phyloP scores from a whole-genome alignment of 2,329 filamentous ascomycete genomes.

The Aspergillus transmontanensis region DNA sequence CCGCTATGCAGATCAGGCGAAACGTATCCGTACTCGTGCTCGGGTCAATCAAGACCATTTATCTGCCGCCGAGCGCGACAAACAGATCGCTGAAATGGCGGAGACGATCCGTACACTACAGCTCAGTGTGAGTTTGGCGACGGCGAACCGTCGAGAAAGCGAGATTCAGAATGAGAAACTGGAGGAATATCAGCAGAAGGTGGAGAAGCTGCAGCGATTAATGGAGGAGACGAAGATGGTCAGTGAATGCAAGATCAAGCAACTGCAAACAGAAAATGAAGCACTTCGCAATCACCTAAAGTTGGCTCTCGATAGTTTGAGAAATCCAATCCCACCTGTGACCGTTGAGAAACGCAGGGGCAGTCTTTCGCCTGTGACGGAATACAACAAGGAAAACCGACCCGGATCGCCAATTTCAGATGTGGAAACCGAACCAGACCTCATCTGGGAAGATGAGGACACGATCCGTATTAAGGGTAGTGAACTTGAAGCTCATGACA shows the following conservation, averaged over 20 bases:
- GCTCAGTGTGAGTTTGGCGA: conserved; percentile 65
- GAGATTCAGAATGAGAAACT: conserved; percentile 78
- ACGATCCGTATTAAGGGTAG: conserved; percentile 51
- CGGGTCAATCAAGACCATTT: conserved; percentile 95
- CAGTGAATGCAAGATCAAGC: conserved; percentile 90
- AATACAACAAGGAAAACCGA: conserved; percentile 56
- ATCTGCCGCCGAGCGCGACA: conserved; percentile 88
- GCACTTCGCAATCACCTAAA: conserved; percentile 84
- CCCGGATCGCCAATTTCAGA: conserved; percentile 32
- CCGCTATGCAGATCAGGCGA: conserved; percentile 95
- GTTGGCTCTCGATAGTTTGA: conserved; percentile 80
- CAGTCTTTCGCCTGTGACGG: conserved; percentile 50
- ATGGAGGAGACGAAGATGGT: conserved; percentile 95
- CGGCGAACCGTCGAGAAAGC: conserved; percentile 72
- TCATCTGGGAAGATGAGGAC: conserved; percentile 54
- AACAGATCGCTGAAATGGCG: conserved; percentile 90
- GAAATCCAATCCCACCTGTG: conserved; percentile 78
- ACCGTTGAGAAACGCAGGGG: conserved; percentile 36
- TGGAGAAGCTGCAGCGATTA: conserved; percentile 85
- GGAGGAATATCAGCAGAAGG: conserved; percentile 92
- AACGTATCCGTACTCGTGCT: conserved; percentile 91
- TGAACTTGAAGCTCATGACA: conserved; percentile 56
- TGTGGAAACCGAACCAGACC: conserved; percentile 34
- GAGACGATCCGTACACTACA: conserved; percentile 90
- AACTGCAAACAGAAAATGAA: conserved; percentile 86